Conservation (phyloP, 371 early-diverging fungal genomes). For the Lichtheimia ornata region DNA sequence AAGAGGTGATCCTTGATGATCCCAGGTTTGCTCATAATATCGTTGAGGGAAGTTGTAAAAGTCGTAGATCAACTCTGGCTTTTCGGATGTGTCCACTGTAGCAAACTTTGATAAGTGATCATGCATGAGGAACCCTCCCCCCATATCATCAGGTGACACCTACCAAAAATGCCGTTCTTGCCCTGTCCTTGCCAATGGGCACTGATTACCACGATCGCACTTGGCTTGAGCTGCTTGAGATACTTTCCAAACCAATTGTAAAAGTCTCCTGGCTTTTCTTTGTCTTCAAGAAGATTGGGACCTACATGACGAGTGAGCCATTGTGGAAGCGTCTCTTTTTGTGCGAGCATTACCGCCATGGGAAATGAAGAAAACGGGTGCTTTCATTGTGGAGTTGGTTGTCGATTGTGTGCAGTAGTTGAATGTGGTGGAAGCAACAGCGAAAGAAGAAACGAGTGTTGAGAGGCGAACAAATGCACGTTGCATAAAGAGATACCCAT, state of each 20-base stretch:
- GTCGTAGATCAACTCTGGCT: conserved; percentile 64
- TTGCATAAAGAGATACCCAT: neutral
- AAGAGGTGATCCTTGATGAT: conserved; percentile 54
- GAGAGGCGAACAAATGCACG: conserved; percentile 4
- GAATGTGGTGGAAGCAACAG: conserved; percentile 1
- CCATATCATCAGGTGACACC: neutral
- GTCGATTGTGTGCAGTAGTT: conserved; percentile 1
- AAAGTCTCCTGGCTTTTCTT: conserved; percentile 46
- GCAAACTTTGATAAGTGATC: neutral
- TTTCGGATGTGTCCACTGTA: conserved; percentile 43
- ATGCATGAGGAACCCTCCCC: neutral
- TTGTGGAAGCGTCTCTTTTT: neutral
- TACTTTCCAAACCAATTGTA: conserved; percentile 51
- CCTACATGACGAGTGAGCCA: conserved; percentile 33
- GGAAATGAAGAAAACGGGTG: conserved; percentile 45
- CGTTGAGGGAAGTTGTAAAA: conserved; percentile 61
- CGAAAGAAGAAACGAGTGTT: neutral
- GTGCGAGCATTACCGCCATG: conserved; percentile 36
- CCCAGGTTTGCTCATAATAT: conserved; percentile 60
- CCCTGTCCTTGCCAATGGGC: conserved; percentile 61
- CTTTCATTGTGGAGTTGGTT: conserved; percentile 11
- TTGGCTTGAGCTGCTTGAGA: conserved; percentile 47
- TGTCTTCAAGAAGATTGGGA: conserved; percentile 55
- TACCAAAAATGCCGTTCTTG: conserved; percentile 36
- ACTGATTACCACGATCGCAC: conserved; percentile 56